Conservation (phyloP, 371 early-diverging fungal genomes). For the Mucor ambiguus region DNA sequence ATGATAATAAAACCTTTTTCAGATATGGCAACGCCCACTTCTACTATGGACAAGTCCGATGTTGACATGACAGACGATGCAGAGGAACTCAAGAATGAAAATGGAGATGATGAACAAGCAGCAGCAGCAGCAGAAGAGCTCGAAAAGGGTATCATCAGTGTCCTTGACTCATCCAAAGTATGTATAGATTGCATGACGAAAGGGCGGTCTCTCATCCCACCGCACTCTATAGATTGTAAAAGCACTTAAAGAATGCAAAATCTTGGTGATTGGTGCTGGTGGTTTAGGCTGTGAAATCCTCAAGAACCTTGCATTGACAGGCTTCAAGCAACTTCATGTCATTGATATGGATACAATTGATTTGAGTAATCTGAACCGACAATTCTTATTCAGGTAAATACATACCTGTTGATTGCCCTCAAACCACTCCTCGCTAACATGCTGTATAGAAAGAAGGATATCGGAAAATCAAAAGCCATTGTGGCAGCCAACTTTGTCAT, state of each 20-base stretch:
- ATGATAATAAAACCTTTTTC: not conserved
- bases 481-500: constrained; percentile 91
- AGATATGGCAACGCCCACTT: constrained; percentile 22
- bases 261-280: constrained; percentile 92
- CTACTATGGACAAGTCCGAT: constrained; percentile 12
- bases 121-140: constrained; percentile 4
- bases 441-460: constrained; percentile 63
- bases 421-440: not conserved
- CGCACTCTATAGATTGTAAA: constrained; percentile 25
- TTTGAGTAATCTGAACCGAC: constrained; percentile 97
- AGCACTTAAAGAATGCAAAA: constrained; percentile 41
- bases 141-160: constrained; percentile 20
- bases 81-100: not conserved
- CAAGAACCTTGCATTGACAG: constrained; percentile 91
- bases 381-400: constrained; percentile 88
- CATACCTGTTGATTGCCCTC: not conserved
- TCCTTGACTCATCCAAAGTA: constrained; percentile 19
- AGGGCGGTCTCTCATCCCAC: not conserved
- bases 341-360: constrained; percentile 99
- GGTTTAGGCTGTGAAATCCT: constrained; percentile 99
- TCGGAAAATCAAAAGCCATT: constrained; percentile 83
- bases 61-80: constrained; percentile 19
- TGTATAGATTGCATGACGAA: not conserved
- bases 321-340: constrained; percentile 85
- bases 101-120: constrained; percentile 17